Base-by-base conservation (phyloP, 1,284 basidiomycete species). In the Puccinia polysora region DNA sequence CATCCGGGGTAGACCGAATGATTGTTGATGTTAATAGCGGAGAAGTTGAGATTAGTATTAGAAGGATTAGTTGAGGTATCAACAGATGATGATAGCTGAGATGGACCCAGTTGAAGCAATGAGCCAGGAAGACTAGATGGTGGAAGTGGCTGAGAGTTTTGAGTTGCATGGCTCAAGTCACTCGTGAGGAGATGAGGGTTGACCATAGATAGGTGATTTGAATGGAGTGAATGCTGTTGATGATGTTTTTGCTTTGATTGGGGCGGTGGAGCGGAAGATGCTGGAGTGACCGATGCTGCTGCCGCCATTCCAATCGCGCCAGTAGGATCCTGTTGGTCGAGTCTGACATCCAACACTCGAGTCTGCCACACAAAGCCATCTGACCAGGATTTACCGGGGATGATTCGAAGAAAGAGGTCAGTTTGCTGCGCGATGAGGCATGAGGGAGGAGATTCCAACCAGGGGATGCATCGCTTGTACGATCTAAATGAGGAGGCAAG, bases 251-350 rank as follows among this genome's bases (percentile, higher is more conserved):
- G 65, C 73, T n/a, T n/a, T n/a, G n/a, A n/a, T n/a, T 72, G 62
- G 53, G 58, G 28, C 63, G 65, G 25, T n/a, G 53, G 53, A 34
- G n/a, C 32, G 75, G 75, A 43, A 72, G 74, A 59, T 75, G 74
- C 28, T 74, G 47, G 12, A 74, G 72, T 58, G 74, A 71, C 53
- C 75, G 76, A 25, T 74, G 75, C 23, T 75, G 76, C 77, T 40
- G 76, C 75, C 8, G 77, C 76, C 50, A 79, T 63, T 10, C 75
- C 75, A 28, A 78, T 71, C 0, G 74, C 76, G 14, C 78, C 78
- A 2, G 75, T 76, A 23, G 78, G 78, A 47, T 79, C 78, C 47
- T 77, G 76, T 8, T 73, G 74, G 72, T 79, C 78, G 62, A 78
- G 60, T 20, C 76, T 75, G 23, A 79, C 78, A 63, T 79, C 77